Base-by-base conservation (phyloP, 148 eudicot genomes). In the Drosera capensis region DNA sequence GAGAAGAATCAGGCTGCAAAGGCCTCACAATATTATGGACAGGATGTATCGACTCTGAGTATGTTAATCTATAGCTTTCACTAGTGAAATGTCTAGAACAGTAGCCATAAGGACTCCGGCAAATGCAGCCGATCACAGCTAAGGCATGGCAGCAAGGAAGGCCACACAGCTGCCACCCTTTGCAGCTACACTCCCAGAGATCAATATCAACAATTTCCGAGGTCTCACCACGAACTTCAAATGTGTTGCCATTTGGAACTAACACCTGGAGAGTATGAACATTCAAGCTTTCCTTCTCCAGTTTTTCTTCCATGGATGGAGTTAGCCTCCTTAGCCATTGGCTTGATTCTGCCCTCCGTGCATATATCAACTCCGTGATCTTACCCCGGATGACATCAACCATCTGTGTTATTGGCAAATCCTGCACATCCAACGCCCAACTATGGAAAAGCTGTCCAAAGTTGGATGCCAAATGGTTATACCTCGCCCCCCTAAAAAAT, bases 401-500 rank as follows among this genome's bases (percentile, higher is more conserved):
- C 97, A 88, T 83, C 51, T 78, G 92, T 48, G 90, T 83, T 52
- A 88, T 88, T 46, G 97, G 97, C 43, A 88, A 71, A 45, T 83
- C 97, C 55, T 83, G 74, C 1, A 86, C 97, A 35, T 83, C 97
- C 8, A 94, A 77, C 21, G 78, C 94, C 97, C 97, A 88, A 42
- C 77, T 67, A 55, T 88, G 83, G 18, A 88, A 77, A 14, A 71
- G 44, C 49, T 80, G 86, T 23, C 97, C 97, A 46, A 83, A 88
- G 56, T 88, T 78, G 19, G 92, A 83, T 16, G 74, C 54, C 67
- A 83, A 48, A 67, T 83, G 94, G 55, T 74, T 78, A 43, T 83
- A 88, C 51, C 97, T 83, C 1, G 83, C 68, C 12, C 94, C 97
- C 18, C 46, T 71, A 64, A 83, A 80, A 56, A 56, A 88, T 1